Evolutionary conservation across 306 rosid species (phyloP).

Genomic region (Begonia masoniana): DNA sequence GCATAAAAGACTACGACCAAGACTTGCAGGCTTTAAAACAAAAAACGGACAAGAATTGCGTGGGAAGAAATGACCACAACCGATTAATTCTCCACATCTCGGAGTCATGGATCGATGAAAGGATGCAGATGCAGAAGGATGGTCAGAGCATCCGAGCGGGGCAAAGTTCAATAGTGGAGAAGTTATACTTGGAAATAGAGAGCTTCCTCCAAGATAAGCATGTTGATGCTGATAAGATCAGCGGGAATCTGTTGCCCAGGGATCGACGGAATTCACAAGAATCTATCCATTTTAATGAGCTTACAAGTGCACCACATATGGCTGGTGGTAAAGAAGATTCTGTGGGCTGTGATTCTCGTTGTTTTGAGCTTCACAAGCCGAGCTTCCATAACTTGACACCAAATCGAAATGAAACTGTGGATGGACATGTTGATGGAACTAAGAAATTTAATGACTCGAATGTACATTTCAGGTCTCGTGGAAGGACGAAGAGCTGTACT

Average conservation of each 20-base stretch:
- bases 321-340: conserved; percentile 56
- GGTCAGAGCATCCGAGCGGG: conserved; percentile 28
- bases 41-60: conserved; percentile 42
- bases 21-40: conserved; percentile 63
- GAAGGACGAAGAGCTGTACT: background rate
- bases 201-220: conserved; percentile 69
- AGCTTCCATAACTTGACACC: conserved; percentile 28
- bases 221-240: conserved; percentile 1
- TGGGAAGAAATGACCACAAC: conserved; percentile 39
- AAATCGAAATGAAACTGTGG: background rate
- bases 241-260: conserved; percentile 56
- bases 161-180: conserved; percentile 55
- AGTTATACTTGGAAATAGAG: conserved; percentile 76
- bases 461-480: background rate
- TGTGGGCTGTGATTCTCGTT: conserved; percentile 65
- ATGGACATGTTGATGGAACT: background rate
- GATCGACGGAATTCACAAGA: no score
- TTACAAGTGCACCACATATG: conserved; percentile 67
- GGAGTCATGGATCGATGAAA: conserved; percentile 95
- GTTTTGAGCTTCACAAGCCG: conserved; percentile 79
- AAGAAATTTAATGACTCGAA: background rate
- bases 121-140: conserved; percentile 87
- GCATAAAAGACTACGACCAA: conserved; percentile 71
- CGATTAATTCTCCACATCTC: conserved; percentile 81
- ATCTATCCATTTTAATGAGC: conserved; percentile 29